Base-by-base conservation (phyloP, 305 asterid genomes). In the Fraxinus platypoda region DNA sequence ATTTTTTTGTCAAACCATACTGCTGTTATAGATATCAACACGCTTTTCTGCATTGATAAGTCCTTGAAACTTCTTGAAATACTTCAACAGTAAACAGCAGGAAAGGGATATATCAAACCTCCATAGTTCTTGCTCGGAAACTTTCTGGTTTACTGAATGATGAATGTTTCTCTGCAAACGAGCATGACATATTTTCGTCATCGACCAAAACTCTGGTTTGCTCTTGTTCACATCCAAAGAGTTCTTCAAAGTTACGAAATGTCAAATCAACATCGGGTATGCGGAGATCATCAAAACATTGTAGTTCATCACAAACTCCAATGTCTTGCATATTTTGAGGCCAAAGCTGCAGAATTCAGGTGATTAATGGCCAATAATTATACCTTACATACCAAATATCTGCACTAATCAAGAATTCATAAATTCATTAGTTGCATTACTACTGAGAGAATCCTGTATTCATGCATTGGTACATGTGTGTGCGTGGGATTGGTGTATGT, bases 181-280 rank as follows among this genome's bases (percentile, higher is more conserved):
- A 93, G 81, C 87, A 84, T 52, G 77, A 38, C 13, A 38, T 74
- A 78, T 78, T 78, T 28, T 77, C 68, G 8, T 73, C 89, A 38
- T 77, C 81, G 37, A 80, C 81, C 62, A 83, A 75, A 46, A 81
- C 52, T 78, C 46, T 78, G 72, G 62, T 87, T 30, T 75, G 78
- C 75, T 88, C 90, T 35, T 90, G 88, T 46, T 91, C 96, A 17
- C 79, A 85, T 52, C 88, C 90, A 6, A 93, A 93, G 31, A 90
- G 81, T 70, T 93, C 98, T 81, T 93, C 97, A 75, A 90, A 89
- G 87, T 88, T 93, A 12, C 87, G 90, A 84, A 93, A 95, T 17
- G 94, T 93, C 84, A 84, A 76, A 84, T 93, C 98, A 74, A 93
- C 93, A 74, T 95, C 97, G 1, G 96, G 98, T 87, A 92, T 95